Percentiles rank a stretch among this genome's conserved stretches.
Conservation (phyloP, 768 basidiomycete genomes). For the Floccularia luteovirens region DNA sequence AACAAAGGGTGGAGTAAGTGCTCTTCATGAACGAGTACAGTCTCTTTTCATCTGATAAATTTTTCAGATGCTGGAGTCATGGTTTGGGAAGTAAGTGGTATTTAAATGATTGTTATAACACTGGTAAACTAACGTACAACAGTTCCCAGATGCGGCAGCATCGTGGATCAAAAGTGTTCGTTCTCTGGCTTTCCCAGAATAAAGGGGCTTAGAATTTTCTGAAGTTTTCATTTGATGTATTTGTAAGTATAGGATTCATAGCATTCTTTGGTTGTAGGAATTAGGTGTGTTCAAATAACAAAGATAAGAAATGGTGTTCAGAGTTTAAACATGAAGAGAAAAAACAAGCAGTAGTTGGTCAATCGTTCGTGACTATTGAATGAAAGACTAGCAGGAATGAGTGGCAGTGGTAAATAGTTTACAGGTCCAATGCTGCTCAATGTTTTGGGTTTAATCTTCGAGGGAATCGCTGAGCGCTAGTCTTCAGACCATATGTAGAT, state of each 20-base stretch:
- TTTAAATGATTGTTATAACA: background rate
- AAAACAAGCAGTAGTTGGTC: no score
- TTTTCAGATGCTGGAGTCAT: conserved; percentile 24
- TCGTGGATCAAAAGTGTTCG: conserved; percentile 27
- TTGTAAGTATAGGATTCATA: background rate
- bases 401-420: no score
- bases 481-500: no score
- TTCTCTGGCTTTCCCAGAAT: conserved; percentile 23
- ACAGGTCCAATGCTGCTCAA: no score
- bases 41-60: background rate
- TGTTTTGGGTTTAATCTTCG: no score
- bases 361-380: no score
- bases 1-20: conserved; percentile 59
- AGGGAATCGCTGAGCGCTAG: no score
- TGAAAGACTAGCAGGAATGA: no score
- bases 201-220: conserved; percentile 5
- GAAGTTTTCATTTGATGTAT: no score
- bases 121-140: background rate
- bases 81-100: conserved; percentile 26
- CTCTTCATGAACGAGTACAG: conserved; percentile 6
- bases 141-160: conserved; percentile 22
- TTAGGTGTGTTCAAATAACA: no score
- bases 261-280: background rate
- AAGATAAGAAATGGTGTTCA: no score
- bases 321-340: no score